A percentile compares a stretch with the other conserved stretches of the same genome.
Evolutionary conservation across 2,329 filamentous ascomycete species (phyloP).

Genomic region (Kalmusia sp.): DNA sequence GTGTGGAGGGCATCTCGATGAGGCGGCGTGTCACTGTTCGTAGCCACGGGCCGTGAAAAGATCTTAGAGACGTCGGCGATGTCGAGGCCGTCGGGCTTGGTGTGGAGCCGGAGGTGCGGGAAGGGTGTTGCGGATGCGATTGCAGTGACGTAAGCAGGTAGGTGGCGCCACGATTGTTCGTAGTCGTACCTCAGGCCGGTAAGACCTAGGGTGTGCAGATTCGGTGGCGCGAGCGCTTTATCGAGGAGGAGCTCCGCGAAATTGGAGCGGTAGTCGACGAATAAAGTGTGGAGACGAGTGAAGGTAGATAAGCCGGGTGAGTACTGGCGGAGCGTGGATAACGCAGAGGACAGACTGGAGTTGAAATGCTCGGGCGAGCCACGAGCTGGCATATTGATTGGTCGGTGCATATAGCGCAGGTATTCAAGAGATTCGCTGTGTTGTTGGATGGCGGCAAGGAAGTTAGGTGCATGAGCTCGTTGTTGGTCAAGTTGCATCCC

Average conservation of each 20-base stretch:
- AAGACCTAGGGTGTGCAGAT: not conserved
- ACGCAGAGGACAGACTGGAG: not conserved
- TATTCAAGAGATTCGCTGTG: not conserved
- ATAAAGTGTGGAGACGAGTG: not conserved
- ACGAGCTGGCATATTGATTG: not conserved
- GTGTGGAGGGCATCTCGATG: not conserved
- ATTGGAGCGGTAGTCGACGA: not conserved
- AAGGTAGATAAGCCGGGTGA: not conserved
- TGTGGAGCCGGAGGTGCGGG: not conserved
- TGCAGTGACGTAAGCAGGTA: not conserved
- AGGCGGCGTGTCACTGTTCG: not conserved
- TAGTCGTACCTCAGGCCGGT: not conserved
- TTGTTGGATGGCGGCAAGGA: not conserved
- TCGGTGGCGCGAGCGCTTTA: not conserved
- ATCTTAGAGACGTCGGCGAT: not conserved
- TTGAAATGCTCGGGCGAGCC: not conserved
- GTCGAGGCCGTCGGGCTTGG: not conserved
- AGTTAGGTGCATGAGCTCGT: not conserved
- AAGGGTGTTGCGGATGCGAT: not conserved
- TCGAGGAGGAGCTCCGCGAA: not conserved
- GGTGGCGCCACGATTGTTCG: not conserved
- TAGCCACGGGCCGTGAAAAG: not conserved
- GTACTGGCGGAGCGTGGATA: not conserved
- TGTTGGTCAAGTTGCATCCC: no score
- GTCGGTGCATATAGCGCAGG: not conserved